Conservation (phyloP, 192 early-diverging fungal species). For the Phlyctochytrium planicorne region DNA sequence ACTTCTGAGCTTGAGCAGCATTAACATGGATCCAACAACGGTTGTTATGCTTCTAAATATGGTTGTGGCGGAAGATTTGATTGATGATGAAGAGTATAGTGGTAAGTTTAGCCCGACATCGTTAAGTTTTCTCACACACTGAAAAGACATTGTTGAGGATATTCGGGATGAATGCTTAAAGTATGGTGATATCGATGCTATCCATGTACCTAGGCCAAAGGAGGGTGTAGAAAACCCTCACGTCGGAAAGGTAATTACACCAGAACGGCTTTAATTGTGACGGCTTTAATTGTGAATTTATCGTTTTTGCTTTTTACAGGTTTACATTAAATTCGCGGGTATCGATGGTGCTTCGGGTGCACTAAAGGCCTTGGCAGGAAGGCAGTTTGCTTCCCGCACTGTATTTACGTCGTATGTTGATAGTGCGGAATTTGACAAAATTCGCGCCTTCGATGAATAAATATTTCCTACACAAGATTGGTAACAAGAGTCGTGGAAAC, state of each 20-base stretch:
- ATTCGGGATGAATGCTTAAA: slow-evolving; percentile 85
- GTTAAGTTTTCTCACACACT: background rate
- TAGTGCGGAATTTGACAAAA: too few relatives aligned
- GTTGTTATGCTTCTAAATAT: slow-evolving; percentile 94
- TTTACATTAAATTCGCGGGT: slow-evolving; percentile 77
- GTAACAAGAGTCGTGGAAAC: background rate
- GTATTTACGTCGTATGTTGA: slow-evolving; percentile 80
- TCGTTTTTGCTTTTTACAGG: too few relatives aligned
- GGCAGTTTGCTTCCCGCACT: slow-evolving; percentile 91
- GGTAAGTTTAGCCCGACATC: slow-evolving; percentile 51
- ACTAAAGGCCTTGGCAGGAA: slow-evolving; percentile 79
- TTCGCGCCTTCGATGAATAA: too few relatives aligned
- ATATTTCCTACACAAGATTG: too few relatives aligned
- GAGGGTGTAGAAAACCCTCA: slow-evolving; percentile 58
- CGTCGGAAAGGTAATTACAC: slow-evolving; percentile 73
- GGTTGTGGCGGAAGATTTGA: slow-evolving; percentile 83
- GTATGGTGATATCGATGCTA: slow-evolving; percentile 76
- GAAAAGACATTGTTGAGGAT: slow-evolving; percentile 83
- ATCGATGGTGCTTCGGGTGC: slow-evolving; percentile 65
- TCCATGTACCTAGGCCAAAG: slow-evolving; percentile 82
- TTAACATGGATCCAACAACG: slow-evolving; percentile 68
- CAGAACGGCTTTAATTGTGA: background rate
- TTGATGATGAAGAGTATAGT: slow-evolving; percentile 80
- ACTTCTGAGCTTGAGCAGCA: slow-evolving; percentile 47
- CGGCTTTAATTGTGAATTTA: slow-evolving; percentile 1